Conservation (phyloP, 768 basidiomycete genomes). For the Lentinus brumalis region DNA sequence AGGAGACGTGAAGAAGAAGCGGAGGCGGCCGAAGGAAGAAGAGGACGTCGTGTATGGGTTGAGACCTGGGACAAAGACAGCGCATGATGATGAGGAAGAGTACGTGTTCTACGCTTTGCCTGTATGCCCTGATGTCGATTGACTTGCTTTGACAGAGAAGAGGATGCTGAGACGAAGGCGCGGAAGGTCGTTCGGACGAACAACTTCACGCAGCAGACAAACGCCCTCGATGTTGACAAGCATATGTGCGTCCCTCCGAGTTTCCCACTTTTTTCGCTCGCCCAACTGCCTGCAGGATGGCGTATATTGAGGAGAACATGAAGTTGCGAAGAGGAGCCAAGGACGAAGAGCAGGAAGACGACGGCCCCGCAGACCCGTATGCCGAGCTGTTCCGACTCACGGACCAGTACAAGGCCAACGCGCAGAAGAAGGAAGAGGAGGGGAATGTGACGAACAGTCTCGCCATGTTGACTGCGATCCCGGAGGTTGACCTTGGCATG, state of each 20-base stretch:
- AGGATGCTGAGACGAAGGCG: constrained; percentile 69
- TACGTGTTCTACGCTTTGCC: constrained; percentile 35
- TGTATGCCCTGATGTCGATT: background rate
- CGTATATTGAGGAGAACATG: constrained; percentile 94
- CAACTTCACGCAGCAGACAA: constrained; percentile 98
- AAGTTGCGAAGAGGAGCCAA: constrained; percentile 64
- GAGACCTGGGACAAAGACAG: constrained; percentile 44
- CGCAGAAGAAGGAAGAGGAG: constrained; percentile 57
- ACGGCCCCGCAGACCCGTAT: constrained; percentile 63
- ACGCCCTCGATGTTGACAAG: constrained; percentile 94
- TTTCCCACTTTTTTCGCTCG: background rate
- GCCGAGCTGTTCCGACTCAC: constrained; percentile 78
- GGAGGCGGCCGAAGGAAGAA: constrained; percentile 45
- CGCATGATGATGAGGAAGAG: constrained; percentile 60
- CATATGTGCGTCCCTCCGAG: constrained; percentile 72
- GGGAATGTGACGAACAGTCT: constrained; percentile 92
- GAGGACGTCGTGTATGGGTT: constrained; percentile 60
- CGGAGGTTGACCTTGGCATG: constrained; percentile 98
- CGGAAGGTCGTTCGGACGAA: constrained; percentile 76
- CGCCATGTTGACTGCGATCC: constrained; percentile 97
- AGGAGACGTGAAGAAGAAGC: constrained; percentile 78
- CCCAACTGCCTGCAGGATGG: constrained; percentile 69
- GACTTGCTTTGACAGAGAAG: constrained; percentile 45
- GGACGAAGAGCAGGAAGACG: constrained; percentile 48
- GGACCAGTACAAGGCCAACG: constrained; percentile 61